Evolutionary conservation across 1,284 basidiomycete genomes (phyloP).

Genomic region (Ustilago loliicola): DNA sequence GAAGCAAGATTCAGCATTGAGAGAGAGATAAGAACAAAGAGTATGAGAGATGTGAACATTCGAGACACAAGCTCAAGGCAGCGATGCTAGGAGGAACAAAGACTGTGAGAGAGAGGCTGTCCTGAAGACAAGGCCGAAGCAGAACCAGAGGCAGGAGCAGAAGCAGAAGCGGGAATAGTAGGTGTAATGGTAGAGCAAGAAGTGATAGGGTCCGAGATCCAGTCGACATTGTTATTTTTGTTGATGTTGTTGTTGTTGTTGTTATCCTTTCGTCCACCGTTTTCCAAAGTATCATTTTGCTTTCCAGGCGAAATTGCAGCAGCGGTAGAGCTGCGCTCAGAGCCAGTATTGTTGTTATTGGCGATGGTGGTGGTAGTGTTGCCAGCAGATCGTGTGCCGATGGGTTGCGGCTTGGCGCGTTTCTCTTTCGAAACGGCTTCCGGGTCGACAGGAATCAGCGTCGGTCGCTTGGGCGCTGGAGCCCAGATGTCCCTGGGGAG

Average conservation of each 20-base stretch:
- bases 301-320: slow-evolving; percentile 17
- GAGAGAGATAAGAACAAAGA: not conserved
- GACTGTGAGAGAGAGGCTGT: not conserved
- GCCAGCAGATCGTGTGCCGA: slow-evolving; percentile 30
- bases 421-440: slow-evolving; percentile 36
- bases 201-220: slow-evolving; percentile 27
- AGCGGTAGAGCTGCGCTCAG: not conserved
- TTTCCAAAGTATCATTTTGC: slow-evolving; percentile 21
- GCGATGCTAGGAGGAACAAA: not conserved
- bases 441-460: slow-evolving; percentile 30
- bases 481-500: slow-evolving; percentile 45
- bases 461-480: slow-evolving; percentile 36
- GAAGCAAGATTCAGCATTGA: too few relatives aligned
- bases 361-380: not conserved
- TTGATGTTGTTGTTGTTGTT: not conserved
- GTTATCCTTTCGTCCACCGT: slow-evolving; percentile 30
- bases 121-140: not conserved
- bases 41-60: not conserved
- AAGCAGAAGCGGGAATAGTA: not conserved
- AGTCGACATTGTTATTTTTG: slow-evolving; percentile 4
- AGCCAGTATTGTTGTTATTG: not conserved
- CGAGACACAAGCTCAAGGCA: not conserved
- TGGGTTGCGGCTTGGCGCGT: slow-evolving; percentile 39
- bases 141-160: not conserved
- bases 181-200: not conserved